phyloP scores from a whole-genome alignment of 1,139 yeast species.

The Meyerozyma athensensis region DNA sequence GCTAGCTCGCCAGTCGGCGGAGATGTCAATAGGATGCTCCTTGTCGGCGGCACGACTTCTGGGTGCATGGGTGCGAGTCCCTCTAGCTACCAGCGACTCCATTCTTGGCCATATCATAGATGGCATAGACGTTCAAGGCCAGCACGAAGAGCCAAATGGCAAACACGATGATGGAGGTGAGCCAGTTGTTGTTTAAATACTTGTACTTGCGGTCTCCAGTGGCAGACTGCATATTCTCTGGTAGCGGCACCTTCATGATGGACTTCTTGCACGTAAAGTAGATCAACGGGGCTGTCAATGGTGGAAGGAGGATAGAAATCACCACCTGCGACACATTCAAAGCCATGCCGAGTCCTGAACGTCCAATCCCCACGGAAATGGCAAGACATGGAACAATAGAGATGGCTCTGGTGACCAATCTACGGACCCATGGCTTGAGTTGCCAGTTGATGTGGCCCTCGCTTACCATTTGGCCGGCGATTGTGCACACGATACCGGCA shows the following conservation, averaged over 20 bases:
- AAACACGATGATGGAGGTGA: slow-evolving; percentile 42
- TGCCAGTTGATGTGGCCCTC: slow-evolving; percentile 82
- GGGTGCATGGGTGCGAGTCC: not conserved
- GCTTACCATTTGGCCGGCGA: slow-evolving; percentile 81
- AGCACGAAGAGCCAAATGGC: slow-evolving; percentile 63
- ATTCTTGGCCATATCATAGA: slow-evolving; percentile 53
- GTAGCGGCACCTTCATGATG: slow-evolving; percentile 52
- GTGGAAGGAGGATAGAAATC: slow-evolving; percentile 66
- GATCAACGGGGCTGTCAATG: slow-evolving; percentile 72
- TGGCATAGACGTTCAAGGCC: slow-evolving; percentile 63
- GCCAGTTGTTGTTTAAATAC: slow-evolving; percentile 61
- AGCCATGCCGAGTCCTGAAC: slow-evolving; percentile 57
- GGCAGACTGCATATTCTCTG: slow-evolving; percentile 13
- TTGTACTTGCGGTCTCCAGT: slow-evolving; percentile 21
- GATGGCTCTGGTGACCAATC: slow-evolving; percentile 64
- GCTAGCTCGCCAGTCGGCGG: no score
- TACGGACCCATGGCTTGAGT: slow-evolving; percentile 69
- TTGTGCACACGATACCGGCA: slow-evolving; percentile 83
- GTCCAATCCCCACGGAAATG: slow-evolving; percentile 59
- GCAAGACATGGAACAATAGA: slow-evolving; percentile 70
- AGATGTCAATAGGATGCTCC: not conserved
- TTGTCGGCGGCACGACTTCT: not conserved
- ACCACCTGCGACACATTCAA: slow-evolving; percentile 76
- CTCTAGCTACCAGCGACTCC: slow-evolving; percentile 23
- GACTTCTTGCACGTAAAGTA: slow-evolving; percentile 63